Evolutionary conservation across 2,329 filamentous ascomycete species (phyloP).

Genomic region (Phialemonium atrogriseum): DNA sequence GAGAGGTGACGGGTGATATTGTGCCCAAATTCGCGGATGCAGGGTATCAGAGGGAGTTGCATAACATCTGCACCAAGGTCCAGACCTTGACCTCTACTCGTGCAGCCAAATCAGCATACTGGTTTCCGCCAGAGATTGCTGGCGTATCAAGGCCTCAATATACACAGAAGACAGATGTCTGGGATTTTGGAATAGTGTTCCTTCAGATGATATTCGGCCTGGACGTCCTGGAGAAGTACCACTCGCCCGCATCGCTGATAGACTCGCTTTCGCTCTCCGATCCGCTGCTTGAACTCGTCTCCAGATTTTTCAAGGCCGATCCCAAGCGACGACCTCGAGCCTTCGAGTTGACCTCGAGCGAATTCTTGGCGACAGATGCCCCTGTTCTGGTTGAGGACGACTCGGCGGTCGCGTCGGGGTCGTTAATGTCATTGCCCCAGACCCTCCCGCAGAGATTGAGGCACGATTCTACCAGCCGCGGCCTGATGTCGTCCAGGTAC

Average conservation of each 20-base stretch:
- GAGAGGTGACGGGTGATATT: slow-evolving; percentile 59
- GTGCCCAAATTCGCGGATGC: slow-evolving; percentile 68
- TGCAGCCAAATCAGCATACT: slow-evolving; percentile 68
- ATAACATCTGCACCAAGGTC: slow-evolving; percentile 49
- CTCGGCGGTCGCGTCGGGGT: slow-evolving; percentile 28
- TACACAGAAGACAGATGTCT: slow-evolving; percentile 79
- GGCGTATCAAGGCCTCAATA: slow-evolving; percentile 53
- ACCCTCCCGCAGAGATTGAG: slow-evolving; percentile 41
- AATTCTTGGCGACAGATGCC: slow-evolving; percentile 58
- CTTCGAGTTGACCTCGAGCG: slow-evolving; percentile 60
- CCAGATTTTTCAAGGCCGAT: slow-evolving; percentile 77
- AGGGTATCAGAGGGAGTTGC: slow-evolving; percentile 60
- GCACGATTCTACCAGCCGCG: slow-evolving; percentile 52
- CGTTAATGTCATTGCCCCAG: slow-evolving; percentile 33
- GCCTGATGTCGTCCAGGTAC: slow-evolving; percentile 62
- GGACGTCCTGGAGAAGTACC: slow-evolving; percentile 66
- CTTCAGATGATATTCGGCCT: slow-evolving; percentile 91
- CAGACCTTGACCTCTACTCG: slow-evolving; percentile 42
- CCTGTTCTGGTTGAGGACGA: slow-evolving; percentile 44
- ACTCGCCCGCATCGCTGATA: slow-evolving; percentile 68
- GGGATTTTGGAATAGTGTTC: slow-evolving; percentile 88
- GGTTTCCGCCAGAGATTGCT: slow-evolving; percentile 72
- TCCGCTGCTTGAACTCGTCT: slow-evolving; percentile 69
- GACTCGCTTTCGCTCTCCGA: slow-evolving; percentile 64
- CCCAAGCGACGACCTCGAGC: slow-evolving; percentile 77